Percentiles rank a stretch among this genome's conserved stretches.
These are phyloP conservation scores for Pholiota microspora DNA, from an alignment of 768 basidiomycete species.

Conservation along the genomic window DNA sequence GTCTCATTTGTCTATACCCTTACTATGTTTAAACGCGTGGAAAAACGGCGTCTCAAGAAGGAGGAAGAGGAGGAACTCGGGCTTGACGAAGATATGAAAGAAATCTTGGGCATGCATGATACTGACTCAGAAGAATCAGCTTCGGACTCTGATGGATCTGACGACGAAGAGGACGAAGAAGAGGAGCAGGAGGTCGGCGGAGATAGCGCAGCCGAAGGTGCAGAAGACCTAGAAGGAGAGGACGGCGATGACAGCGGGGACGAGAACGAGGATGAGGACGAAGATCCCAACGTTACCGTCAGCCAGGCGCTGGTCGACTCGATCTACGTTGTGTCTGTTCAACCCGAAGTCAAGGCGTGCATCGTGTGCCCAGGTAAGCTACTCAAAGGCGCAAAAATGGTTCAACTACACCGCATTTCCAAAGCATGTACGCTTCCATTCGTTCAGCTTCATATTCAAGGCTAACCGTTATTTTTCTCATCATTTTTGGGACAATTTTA, in stretches of 20 bases:
- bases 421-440: slow-evolving; percentile 51
- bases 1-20: neutral
- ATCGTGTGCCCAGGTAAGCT: slow-evolving; percentile 70
- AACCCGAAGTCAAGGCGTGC: slow-evolving; percentile 58
- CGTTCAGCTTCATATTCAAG: slow-evolving; percentile 3
- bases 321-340: slow-evolving; percentile 54
- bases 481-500: slow-evolving; percentile 6
- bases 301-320: slow-evolving; percentile 62
- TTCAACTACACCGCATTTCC: slow-evolving; percentile 55
- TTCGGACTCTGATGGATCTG: slow-evolving; percentile 34
- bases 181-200: slow-evolving; percentile 27
- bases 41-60: slow-evolving; percentile 58
- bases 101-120: slow-evolving; percentile 64
- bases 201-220: slow-evolving; percentile 21
- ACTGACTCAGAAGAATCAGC: slow-evolving; percentile 76
- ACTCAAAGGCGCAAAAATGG: slow-evolving; percentile 60
- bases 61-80: slow-evolving; percentile 66
- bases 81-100: slow-evolving; percentile 61
- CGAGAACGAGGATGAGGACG: slow-evolving; percentile 17
- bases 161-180: slow-evolving; percentile 19
- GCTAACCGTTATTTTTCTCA: slow-evolving; percentile 5
- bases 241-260: slow-evolving; percentile 17
- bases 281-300: slow-evolving; percentile 49
- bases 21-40: slow-evolving; percentile 80
- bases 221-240: slow-evolving; percentile 26